Evolutionary conservation across 75 land plant species (phyloP), one percentile per base, ranked within the genome.

Genomic region (Cupressus sempervirens): DNA sequence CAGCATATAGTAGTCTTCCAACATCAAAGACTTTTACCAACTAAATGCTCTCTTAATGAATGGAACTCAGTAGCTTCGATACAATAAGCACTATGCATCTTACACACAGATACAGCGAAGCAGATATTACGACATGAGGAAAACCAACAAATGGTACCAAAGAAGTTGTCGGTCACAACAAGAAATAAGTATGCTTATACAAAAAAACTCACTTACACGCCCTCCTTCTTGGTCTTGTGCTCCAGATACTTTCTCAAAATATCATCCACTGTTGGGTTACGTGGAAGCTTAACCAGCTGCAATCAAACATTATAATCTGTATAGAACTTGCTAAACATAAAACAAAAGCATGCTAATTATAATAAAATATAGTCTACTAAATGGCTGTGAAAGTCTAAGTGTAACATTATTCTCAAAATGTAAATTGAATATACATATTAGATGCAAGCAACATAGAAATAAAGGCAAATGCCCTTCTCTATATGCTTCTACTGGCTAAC

Each of bases 221-320:
- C 88, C 85, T 94, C 95, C 86, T 94, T 95, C 88, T 96, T 96
- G 40, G 93, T 86, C 86, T 94, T 94, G 88, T 93, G 91, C 12
- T 96, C 97, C 73, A 93, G 86, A 83, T 96, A 98, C 87, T 91
- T 93, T 81, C 92, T 93, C 52, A 98, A 81, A 32, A 98, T 96
- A 38, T 96, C 96, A 87, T 98, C 98, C 82, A 95, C 95, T 83
- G 86, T 93, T 74, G 98, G 99, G 56, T 81, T 86, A 8, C 98
- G 92, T 14, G 99, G 99, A 84, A 98, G 97, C 89, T 93, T 95
- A 45, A 96, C 92, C 84, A 96, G 89, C 99, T 96, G 92, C 91
- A 90, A 82, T 68, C 83, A 62, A 86, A 35, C 3, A 43, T 11
- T 16, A 43, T 65, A 23, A 30, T 83, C 20, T 20, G 35, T 75